Evolutionary conservation across 768 basidiomycete species (phyloP).

Genomic region (Aureoboletus auriporus): DNA sequence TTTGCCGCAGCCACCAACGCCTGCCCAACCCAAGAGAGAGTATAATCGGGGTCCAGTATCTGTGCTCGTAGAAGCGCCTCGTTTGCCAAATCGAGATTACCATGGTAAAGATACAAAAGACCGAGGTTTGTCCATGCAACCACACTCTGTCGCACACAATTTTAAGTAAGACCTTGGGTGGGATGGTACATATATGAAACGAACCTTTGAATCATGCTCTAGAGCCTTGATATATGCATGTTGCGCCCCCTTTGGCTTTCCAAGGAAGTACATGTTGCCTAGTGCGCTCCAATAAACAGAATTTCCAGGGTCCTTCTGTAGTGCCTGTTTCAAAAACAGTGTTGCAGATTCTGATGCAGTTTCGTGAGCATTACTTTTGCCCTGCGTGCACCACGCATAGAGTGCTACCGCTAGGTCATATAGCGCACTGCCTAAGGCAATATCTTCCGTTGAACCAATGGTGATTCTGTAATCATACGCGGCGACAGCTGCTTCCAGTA

Average conservation of each 20-base stretch:
- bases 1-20: conserved; percentile 62
- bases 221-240: conserved; percentile 89
- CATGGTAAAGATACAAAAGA: conserved; percentile 75
- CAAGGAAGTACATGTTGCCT: conserved; percentile 65
- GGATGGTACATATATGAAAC: conserved; percentile 9
- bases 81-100: conserved; percentile 78
- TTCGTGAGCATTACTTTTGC: conserved; percentile 15
- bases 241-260: conserved; percentile 72
- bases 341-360: conserved; percentile 40
- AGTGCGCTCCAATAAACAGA: conserved; percentile 79
- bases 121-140: conserved; percentile 85
- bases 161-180: background rate
- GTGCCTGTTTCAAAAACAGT: conserved; percentile 61
- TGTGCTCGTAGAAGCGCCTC: conserved; percentile 87
- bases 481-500: conserved; percentile 50
- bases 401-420: conserved; percentile 72
- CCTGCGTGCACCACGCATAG: conserved; percentile 41
- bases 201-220: conserved; percentile 80
- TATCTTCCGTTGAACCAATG: conserved; percentile 50
- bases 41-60: conserved; percentile 86
- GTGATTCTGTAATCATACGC: conserved; percentile 61
- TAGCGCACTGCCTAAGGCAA: conserved; percentile 54
- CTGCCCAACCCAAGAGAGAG: conserved; percentile 89
- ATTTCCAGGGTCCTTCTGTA: conserved; percentile 70
- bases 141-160: conserved; percentile 48